A percentile compares a stretch with the other conserved stretches of the same genome.
Conservation (phyloP, 1,139 yeast genomes). For the Candida dubliniensis region DNA sequence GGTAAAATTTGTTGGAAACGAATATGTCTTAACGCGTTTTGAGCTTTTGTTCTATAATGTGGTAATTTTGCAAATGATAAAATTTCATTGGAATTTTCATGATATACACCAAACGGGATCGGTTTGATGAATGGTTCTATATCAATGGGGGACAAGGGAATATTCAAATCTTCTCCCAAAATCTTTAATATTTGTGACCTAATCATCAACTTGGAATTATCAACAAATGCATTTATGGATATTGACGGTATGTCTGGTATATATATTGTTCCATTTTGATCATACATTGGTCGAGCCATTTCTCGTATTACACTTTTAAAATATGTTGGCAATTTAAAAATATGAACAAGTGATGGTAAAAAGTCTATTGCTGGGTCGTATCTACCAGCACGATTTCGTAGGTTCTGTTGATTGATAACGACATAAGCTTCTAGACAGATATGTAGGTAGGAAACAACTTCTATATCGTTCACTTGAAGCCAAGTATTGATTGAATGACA, state of each 20-base stretch:
- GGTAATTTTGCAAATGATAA: slow-evolving; percentile 6
- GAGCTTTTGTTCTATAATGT: slow-evolving; percentile 6
- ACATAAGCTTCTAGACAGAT: slow-evolving; percentile 8
- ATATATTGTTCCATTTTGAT: slow-evolving; percentile 4
- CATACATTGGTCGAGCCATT: slow-evolving; percentile 12
- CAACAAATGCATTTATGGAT: slow-evolving; percentile 3
- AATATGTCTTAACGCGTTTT: slow-evolving; percentile 7
- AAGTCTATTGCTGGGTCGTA: slow-evolving; percentile 5
- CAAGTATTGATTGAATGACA: slow-evolving; percentile 1
- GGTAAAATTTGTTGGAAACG: slow-evolving; percentile 7
- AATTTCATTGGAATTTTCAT: slow-evolving; percentile 8
- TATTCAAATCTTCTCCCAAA: slow-evolving; percentile 2
- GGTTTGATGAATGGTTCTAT: slow-evolving; percentile 7
- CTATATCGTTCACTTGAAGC: slow-evolving; percentile 4
- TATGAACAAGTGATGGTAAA: slow-evolving; percentile 5
- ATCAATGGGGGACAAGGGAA: slow-evolving; percentile 3
- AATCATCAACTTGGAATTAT: slow-evolving; percentile 5
- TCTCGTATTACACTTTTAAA: slow-evolving; percentile 10
- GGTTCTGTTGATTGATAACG: slow-evolving; percentile 8
- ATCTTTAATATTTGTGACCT: slow-evolving; percentile 4
- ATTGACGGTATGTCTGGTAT: slow-evolving; percentile 6
- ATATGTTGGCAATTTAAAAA: slow-evolving; percentile 7
- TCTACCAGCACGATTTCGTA: slow-evolving; percentile 5
- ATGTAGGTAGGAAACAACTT: slow-evolving; percentile 7
- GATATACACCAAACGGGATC: slow-evolving; percentile 6